A percentile compares a stretch with the other conserved stretches of the same genome.
These are phyloP conservation scores for Termitomyces sp. DNA, from an alignment of 768 basidiomycete genomes.

Conservation along the genomic window DNA sequence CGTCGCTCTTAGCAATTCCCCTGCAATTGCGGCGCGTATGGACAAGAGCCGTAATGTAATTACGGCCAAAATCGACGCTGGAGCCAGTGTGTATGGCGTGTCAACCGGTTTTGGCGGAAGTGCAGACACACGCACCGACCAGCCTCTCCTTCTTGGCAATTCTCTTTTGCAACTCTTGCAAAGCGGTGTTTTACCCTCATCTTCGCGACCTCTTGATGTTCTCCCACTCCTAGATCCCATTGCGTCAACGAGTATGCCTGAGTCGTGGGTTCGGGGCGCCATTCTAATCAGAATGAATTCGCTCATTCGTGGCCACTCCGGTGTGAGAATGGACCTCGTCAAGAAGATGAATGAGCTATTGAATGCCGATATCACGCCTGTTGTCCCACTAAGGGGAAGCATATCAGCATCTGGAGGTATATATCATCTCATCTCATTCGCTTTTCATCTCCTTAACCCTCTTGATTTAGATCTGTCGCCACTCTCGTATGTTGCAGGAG, in stretches of 20 bases:
- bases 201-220: conserved; percentile 40
- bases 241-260: conserved; percentile 73
- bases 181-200: conserved; percentile 61
- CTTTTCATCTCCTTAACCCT: conserved; percentile 5
- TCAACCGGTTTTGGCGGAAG: conserved; percentile 81
- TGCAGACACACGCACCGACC: conserved; percentile 73
- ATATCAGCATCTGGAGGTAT: conserved; percentile 78
- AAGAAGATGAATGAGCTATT: conserved; percentile 68
- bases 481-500: conserved; percentile 65
- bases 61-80: conserved; percentile 61
- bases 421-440: conserved; percentile 12
- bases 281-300: conserved; percentile 82
- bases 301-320: conserved; percentile 78
- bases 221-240: conserved; percentile 70
- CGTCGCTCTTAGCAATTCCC: conserved; percentile 50
- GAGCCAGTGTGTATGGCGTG: conserved; percentile 77
- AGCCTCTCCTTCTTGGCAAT: conserved; percentile 59
- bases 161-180: conserved; percentile 77
- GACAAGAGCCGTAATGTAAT: conserved; percentile 65
- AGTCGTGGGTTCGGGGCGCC: conserved; percentile 82
- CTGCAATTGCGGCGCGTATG: conserved; percentile 49
- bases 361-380: conserved; percentile 59
- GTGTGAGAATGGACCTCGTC: conserved; percentile 71
- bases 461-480: conserved; percentile 43
- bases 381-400: conserved; percentile 79